Percentiles rank a stretch among this genome's conserved stretches.
These are phyloP conservation scores for Amanita inopinata DNA, from an alignment of 768 basidiomycete genomes.

Conservation along the genomic window DNA sequence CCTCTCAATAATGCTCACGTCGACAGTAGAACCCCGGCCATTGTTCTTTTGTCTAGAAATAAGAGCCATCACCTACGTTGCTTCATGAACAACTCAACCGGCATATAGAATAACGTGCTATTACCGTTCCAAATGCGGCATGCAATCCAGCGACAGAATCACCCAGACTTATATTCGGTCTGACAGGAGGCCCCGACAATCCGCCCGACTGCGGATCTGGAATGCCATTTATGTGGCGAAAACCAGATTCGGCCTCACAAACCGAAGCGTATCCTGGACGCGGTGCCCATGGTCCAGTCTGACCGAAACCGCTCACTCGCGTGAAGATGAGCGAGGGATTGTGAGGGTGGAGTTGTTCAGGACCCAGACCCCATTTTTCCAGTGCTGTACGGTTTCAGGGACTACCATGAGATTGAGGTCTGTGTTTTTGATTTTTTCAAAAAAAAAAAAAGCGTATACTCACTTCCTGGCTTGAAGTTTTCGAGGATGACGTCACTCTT, in stretches of 20 bases:
- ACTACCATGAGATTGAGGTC: background rate
- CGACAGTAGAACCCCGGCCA: constrained; percentile 45
- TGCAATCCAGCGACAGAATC: constrained; percentile 66
- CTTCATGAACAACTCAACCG: no score
- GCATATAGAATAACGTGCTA: constrained; percentile 10
- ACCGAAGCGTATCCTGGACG: constrained; percentile 68
- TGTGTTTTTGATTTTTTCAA: background rate
- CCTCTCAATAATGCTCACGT: constrained; percentile 73
- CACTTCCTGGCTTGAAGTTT: constrained; percentile 71
- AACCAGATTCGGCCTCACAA: constrained; percentile 69
- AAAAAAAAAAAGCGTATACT: constrained; percentile 15
- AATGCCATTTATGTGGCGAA: constrained; percentile 63
- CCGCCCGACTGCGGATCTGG: constrained; percentile 43
- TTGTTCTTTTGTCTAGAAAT: constrained; percentile 33
- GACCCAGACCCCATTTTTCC: constrained; percentile 61
- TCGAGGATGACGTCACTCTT: constrained; percentile 61
- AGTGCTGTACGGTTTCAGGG: constrained; percentile 37
- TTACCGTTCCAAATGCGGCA: constrained; percentile 64
- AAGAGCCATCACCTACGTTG: constrained; percentile 47
- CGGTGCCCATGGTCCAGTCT: constrained; percentile 64
- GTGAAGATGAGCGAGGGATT: constrained; percentile 89
- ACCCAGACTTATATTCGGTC: constrained; percentile 65
- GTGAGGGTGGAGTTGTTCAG: constrained; percentile 47
- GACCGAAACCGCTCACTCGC: constrained; percentile 71
- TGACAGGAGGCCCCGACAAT: constrained; percentile 51